These are phyloP conservation scores for Coniella vitis DNA, from an alignment of 2,329 filamentous ascomycete genomes.

Conservation along the genomic window DNA sequence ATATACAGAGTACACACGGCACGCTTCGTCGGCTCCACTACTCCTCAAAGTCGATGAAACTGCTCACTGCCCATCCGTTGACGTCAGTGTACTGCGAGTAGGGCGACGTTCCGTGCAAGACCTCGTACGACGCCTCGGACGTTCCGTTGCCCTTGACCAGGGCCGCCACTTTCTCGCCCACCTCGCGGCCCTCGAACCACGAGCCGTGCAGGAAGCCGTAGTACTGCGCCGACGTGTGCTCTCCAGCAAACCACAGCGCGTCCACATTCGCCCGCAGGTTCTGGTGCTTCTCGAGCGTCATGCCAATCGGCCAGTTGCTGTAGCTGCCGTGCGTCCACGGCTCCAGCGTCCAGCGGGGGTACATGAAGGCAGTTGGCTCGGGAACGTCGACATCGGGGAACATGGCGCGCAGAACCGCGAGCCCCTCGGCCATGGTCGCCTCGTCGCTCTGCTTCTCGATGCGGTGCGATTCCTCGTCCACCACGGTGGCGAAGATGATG, in stretches of 20 bases:
- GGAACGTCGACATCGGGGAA: slow-evolving; percentile 51
- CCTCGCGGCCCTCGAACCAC: slow-evolving; percentile 48
- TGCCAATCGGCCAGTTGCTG: slow-evolving; percentile 60
- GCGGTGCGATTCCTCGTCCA: slow-evolving; percentile 47
- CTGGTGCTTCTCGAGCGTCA: slow-evolving; percentile 58
- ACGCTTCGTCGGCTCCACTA: background rate
- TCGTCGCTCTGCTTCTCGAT: slow-evolving; percentile 54
- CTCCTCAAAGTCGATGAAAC: slow-evolving; percentile 22
- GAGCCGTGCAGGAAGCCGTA: slow-evolving; percentile 61
- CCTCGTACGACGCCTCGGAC: slow-evolving; percentile 22
- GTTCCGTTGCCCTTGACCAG: slow-evolving; percentile 24
- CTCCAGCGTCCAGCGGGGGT: slow-evolving; percentile 49
- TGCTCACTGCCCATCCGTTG: slow-evolving; percentile 33
- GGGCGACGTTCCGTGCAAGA: slow-evolving; percentile 29
- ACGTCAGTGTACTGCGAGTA: slow-evolving; percentile 25
- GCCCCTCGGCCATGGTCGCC: slow-evolving; percentile 47
- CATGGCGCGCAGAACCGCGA: slow-evolving; percentile 54
- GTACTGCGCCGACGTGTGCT: slow-evolving; percentile 55
- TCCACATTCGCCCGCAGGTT: slow-evolving; percentile 60
- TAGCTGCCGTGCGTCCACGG: slow-evolving; percentile 52
- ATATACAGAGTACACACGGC: background rate
- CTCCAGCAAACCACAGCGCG: slow-evolving; percentile 58
- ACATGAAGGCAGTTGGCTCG: slow-evolving; percentile 53
- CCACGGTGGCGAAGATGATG: slow-evolving; percentile 60
- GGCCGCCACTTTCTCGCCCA: slow-evolving; percentile 36